phyloP scores from a whole-genome alignment of 805 yeast species.

The Pichia paraexigua region DNA sequence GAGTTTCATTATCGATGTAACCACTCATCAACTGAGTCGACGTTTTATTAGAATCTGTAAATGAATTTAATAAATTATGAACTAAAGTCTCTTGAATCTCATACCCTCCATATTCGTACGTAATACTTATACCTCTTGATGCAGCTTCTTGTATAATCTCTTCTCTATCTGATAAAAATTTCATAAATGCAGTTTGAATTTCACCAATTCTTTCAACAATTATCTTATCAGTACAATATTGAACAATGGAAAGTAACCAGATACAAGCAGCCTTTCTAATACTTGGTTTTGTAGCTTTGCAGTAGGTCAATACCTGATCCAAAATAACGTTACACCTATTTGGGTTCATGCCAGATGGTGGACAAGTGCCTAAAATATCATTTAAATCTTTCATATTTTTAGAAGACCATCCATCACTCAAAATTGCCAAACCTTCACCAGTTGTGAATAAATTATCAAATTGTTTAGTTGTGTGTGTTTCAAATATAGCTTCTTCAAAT shows the following conservation, averaged over 20 bases:
- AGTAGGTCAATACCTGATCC: slow-evolving; percentile 41
- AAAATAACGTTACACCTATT: slow-evolving; percentile 31
- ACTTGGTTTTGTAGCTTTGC: slow-evolving; percentile 63
- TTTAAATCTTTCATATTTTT: slow-evolving; percentile 40
- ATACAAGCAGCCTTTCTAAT: slow-evolving; percentile 71
- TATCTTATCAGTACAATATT: slow-evolving; percentile 52
- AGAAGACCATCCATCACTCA: slow-evolving; percentile 74
- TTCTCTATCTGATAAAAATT: slow-evolving; percentile 70
- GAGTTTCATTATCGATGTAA: slow-evolving; percentile 66
- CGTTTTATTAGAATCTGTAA: slow-evolving; percentile 57
- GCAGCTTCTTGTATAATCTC: slow-evolving; percentile 91
- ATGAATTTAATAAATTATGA: slow-evolving; percentile 62
- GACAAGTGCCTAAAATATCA: slow-evolving; percentile 56
- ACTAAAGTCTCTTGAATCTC: slow-evolving; percentile 67
- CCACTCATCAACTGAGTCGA: slow-evolving; percentile 46
- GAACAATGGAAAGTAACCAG: slow-evolving; percentile 77
- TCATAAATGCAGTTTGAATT: slow-evolving; percentile 70
- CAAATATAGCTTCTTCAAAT: slow-evolving; percentile 42
- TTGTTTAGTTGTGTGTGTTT: slow-evolving; percentile 58
- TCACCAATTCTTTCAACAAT: slow-evolving; percentile 40
- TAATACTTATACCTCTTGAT: slow-evolving; percentile 73
- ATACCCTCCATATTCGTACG: slow-evolving; percentile 68
- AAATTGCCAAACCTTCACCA: slow-evolving; percentile 75
- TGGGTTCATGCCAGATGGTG: slow-evolving; percentile 12
- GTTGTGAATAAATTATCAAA: slow-evolving; percentile 67